Conservation (phyloP, 306 rosid genomes). For the Fagus crenata region DNA sequence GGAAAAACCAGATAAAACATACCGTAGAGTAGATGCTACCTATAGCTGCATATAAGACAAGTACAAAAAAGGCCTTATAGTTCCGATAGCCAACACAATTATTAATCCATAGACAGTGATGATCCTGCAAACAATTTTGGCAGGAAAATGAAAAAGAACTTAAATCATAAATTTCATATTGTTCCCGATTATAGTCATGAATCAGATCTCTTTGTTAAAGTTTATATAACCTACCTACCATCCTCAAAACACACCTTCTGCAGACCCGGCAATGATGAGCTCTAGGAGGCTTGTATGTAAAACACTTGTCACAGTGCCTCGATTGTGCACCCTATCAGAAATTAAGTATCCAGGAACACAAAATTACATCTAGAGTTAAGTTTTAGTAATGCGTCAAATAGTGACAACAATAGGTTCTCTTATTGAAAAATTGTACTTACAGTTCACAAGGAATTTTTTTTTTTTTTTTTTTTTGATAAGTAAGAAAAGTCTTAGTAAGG, state of each 20-base stretch:
- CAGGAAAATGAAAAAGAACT: constrained; percentile 8
- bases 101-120: constrained; percentile 88
- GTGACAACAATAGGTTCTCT: neutral
- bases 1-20: constrained; percentile 31
- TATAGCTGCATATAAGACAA: constrained; percentile 52
- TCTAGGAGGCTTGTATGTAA: constrained; percentile 78
- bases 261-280: constrained; percentile 95
- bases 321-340: constrained; percentile 41
- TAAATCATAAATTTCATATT: constrained; percentile 5
- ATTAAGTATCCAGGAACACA: constrained; percentile 21
- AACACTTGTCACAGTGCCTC: constrained; percentile 75
- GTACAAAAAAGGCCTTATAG: constrained; percentile 73
- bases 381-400: neutral
- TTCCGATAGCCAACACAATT: constrained; percentile 93
- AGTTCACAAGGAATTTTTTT: neutral
- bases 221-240: constrained; percentile 60
- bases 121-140: constrained; percentile 67
- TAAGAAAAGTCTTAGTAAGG: too few species aligned
- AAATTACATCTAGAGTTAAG: constrained; percentile 14
- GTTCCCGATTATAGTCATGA: constrained; percentile 9
- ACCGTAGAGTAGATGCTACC: constrained; percentile 66
- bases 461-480: too few species aligned
- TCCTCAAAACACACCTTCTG: constrained; percentile 84
- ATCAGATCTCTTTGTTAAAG: neutral
- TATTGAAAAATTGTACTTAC: neutral